Evolutionary conservation across 805 yeast genomes (phyloP), one percentile per base, ranked within the genome.

Genomic region (Candida namnaoensis): DNA sequence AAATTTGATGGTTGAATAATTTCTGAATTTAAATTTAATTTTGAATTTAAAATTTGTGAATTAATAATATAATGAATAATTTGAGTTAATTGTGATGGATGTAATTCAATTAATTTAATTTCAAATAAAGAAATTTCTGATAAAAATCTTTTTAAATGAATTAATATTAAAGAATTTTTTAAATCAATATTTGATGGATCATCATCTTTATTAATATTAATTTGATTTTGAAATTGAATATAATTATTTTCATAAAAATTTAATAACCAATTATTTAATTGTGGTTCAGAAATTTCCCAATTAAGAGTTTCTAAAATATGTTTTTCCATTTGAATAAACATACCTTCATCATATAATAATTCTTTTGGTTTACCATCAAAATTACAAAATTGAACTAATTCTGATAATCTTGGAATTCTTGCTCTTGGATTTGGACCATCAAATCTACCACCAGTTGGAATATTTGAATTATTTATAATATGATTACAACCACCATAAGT

Each of bases 311-410:
- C 62, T 44, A 86, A 66, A 13, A 86, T 75, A 54, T 85, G 95
- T 49, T 75, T 66, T 61, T 86, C 95, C 93, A 85, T 85, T 58
- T 84, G 95, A 87, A 87, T 48, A 76, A 80, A 53, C 88, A 71
- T 5, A 84, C 84, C 47, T 73, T 69, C 56, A 81, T 67, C 43
- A 82, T 78, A 78, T 74, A 78, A 69, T 14, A 72, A 69, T 48
- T 71, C 78, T 46, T 76, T 77, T 53, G 80, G 80, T 19, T 64
- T 60, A 30, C 33, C 33, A 43, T 71, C 71, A 51, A 78, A 72
- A 43, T 70, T 61, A 64, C 95, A 85, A 49, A 85, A 67, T 51
- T 72, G 77, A 43, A 82, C 78, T 42, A 87, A 69, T 54, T 86
- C 95, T 30, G 73, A 66, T 40, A 85, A 69, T 48, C 86, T 74